phyloP scores from a whole-genome alignment of 164 flowering plant genomes.

The Nelumbo lutea region DNA sequence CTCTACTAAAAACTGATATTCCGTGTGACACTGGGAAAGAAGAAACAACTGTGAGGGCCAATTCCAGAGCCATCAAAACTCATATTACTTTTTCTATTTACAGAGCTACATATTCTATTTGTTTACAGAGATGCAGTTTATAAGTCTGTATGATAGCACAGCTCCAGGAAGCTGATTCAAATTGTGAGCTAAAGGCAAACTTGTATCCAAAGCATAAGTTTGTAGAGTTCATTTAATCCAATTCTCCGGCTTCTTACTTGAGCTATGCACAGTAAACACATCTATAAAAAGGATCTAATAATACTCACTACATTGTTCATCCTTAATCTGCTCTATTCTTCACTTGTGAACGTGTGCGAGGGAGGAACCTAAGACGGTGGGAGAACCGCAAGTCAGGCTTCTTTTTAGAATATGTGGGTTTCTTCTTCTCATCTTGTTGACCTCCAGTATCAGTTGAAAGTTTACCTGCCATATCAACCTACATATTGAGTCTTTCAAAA shows the following conservation, averaged over 20 bases:
- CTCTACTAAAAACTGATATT: too few species aligned
- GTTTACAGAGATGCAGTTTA: too few species aligned
- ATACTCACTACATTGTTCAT: background rate
- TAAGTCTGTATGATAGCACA: too few species aligned
- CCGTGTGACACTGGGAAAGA: too few species aligned
- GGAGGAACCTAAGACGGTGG: slow-evolving; percentile 23
- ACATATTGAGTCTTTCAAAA: background rate
- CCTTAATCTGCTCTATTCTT: background rate
- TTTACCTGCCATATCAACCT: slow-evolving; percentile 13
- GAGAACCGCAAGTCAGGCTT: slow-evolving; percentile 24
- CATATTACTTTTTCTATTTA: too few species aligned
- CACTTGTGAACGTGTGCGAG: slow-evolving; percentile 26
- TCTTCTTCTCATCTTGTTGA: slow-evolving; percentile 3
- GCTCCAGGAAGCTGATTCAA: too few species aligned
- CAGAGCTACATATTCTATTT: too few species aligned
- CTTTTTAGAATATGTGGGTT: slow-evolving; percentile 2
- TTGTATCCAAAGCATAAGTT: too few species aligned
- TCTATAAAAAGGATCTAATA: background rate
- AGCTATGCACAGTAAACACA: background rate
- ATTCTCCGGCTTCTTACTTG: background rate
- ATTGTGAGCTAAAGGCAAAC: too few species aligned
- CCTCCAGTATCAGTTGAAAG: slow-evolving; percentile 13
- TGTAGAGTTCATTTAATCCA: background rate
- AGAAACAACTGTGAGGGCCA: too few species aligned
- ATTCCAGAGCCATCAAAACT: too few species aligned